Conservation (phyloP, 225 moss, liverwort and hornwort species). For the Sphagnum contortum region DNA sequence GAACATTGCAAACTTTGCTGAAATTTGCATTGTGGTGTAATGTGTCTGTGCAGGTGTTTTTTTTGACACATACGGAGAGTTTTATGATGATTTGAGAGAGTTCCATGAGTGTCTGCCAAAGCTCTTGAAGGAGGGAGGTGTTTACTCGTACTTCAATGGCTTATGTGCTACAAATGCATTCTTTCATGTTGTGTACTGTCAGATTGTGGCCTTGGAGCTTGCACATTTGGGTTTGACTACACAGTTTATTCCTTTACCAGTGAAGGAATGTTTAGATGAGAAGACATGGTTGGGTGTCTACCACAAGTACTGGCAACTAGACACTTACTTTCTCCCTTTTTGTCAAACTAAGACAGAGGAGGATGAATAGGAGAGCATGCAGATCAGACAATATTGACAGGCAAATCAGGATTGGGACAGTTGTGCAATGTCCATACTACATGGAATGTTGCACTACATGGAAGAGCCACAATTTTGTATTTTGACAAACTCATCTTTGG, state of each 20-base stretch:
- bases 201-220: conserved; percentile 80
- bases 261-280: conserved; percentile 85
- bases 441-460: too few relatives aligned
- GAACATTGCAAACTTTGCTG: too few relatives aligned
- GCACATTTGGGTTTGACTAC: conserved; percentile 59
- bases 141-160: conserved; percentile 96
- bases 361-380: conserved; percentile 4
- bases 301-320: conserved; percentile 90
- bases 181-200: conserved; percentile 94
- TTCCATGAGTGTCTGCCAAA: conserved; percentile 72
- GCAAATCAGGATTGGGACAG: too few relatives aligned
- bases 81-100: conserved; percentile 76
- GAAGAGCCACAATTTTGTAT: too few relatives aligned
- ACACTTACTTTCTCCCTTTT: conserved; percentile 84
- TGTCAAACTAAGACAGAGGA: conserved; percentile 51
- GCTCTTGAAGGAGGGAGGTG: conserved; percentile 62
- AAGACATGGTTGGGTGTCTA: conserved; percentile 78
- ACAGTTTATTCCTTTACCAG: conserved; percentile 78
- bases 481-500: too few relatives aligned
- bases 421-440: too few relatives aligned
- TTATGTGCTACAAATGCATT: conserved; percentile 95
- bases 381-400: too few relatives aligned
- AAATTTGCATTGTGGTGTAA: too few relatives aligned
- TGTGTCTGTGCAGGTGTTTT: conserved; percentile 61
- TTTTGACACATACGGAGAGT: conserved; percentile 96